Base-by-base conservation (phyloP, 495 filamentous ascomycete species). In the Annulohypoxylon maeteangense region DNA sequence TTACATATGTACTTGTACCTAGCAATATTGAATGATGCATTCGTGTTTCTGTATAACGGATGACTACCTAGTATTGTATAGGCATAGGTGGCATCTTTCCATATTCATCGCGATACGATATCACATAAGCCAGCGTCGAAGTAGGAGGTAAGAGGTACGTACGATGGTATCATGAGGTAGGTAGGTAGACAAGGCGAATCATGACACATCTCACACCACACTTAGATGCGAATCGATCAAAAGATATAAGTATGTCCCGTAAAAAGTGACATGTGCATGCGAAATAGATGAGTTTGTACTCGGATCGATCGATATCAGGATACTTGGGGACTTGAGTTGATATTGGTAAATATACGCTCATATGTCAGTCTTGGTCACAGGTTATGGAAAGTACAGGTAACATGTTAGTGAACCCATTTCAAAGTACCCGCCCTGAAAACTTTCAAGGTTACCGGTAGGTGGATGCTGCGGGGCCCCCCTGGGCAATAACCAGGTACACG, bases 201-300 rank as follows among this genome's bases (percentile, higher is more conserved):
- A 71, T 63, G 23, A 63, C 63, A 71, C 58, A 12, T 61, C 62
- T 71, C 68, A 53, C 40, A 62, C 68, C 63, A 71, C 51, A 62
- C 12, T 23, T 44, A 34, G 45, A 34, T 12, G 34, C 16, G 20
- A 48, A 25, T 48, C 18, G 45, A 48, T 25, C 22, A 25, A 48
- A 22, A 22, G 45, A 51, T 29, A 23, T 51, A 29, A n/a, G 11
- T n/a, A 14, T 51, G 47, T 51, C n/a, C 27, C 23, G 23, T 27
- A 51, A 29, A 23, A 51, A 51, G 47, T 51, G 47, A 51, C 47
- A 51, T 25, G 5, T n/a, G 47, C 47, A 29, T 27, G 47, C 23
- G 1, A 11, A 29, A 51, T 51, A 51, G 10, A 51, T 51, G 47
- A 51, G 23, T 27, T 27, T 29, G 47, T 51, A 54, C 50, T 7